Evolutionary conservation across 805 yeast genomes (phyloP).

Genomic region (Lipomyces starkeyi): DNA sequence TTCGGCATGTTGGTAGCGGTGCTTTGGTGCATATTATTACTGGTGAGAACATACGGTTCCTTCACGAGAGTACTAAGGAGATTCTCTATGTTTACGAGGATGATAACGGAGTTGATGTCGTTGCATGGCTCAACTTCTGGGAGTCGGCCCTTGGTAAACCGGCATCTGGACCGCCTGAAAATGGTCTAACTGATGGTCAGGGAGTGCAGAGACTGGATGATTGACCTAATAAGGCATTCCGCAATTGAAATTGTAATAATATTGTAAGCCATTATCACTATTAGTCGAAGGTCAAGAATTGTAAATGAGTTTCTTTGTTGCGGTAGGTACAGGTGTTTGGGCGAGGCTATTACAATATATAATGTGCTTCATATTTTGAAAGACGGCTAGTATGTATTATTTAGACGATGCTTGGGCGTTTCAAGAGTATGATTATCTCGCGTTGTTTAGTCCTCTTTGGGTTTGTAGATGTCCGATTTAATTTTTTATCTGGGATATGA

Average conservation of each 20-base stretch:
- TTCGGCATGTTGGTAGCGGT: constrained; percentile 86
- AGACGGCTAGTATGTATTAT: background rate
- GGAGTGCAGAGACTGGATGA: constrained; percentile 21
- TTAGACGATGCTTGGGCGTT: background rate
- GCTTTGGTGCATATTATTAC: constrained; percentile 85
- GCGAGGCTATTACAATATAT: background rate
- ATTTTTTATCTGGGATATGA: background rate
- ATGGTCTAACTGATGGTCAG: background rate
- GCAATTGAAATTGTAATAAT: background rate
- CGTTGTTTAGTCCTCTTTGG: background rate
- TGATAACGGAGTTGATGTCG: constrained; percentile 88
- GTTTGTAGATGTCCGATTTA: background rate
- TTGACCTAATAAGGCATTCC: background rate
- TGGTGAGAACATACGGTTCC: constrained; percentile 87
- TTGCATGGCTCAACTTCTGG: constrained; percentile 93
- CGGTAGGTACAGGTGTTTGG: background rate
- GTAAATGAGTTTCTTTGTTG: background rate
- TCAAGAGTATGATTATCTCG: background rate
- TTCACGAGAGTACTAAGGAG: constrained; percentile 88
- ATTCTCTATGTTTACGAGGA: constrained; percentile 91
- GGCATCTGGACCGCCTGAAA: constrained; percentile 1
- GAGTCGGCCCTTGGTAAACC: constrained; percentile 34
- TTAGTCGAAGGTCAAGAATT: too few species aligned
- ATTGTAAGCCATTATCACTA: too few species aligned
- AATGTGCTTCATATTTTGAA: background rate